Percentiles rank a stretch among this genome's conserved stretches.
These are phyloP conservation scores for Candida freyschussii DNA, from an alignment of 1,139 yeast species.

Conservation along the genomic window DNA sequence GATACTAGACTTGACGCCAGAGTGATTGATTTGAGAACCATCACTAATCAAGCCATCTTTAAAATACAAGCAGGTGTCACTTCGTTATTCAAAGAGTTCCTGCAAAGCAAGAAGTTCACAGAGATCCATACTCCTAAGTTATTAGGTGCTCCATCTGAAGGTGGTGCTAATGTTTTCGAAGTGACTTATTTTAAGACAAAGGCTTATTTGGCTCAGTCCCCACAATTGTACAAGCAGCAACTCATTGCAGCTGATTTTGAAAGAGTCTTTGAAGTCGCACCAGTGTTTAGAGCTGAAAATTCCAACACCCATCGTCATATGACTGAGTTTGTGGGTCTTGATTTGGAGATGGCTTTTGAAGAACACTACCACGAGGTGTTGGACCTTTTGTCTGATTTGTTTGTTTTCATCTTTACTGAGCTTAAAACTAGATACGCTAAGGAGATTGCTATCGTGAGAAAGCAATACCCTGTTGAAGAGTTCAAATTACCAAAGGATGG, in stretches of 20 bases:
- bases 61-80: slow-evolving; percentile 89
- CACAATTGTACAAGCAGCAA: slow-evolving; percentile 97
- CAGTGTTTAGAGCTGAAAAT: slow-evolving; percentile 98
- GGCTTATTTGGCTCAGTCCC: slow-evolving; percentile 95
- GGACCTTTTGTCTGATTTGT: slow-evolving; percentile 77
- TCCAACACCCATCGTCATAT: slow-evolving; percentile 98
- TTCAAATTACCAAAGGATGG: slow-evolving; percentile 86
- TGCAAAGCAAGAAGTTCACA: slow-evolving; percentile 60
- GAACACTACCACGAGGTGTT: slow-evolving; percentile 96
- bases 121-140: slow-evolving; percentile 96
- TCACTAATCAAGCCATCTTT: slow-evolving; percentile 96
- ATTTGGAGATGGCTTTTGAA: slow-evolving; percentile 96
- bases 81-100: slow-evolving; percentile 82
- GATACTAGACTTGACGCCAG: slow-evolving; percentile 95
- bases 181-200: slow-evolving; percentile 87
- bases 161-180: slow-evolving; percentile 96
- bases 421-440: slow-evolving; percentile 71
- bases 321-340: slow-evolving; percentile 98
- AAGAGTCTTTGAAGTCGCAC: slow-evolving; percentile 91
- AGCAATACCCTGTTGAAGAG: slow-evolving; percentile 96
- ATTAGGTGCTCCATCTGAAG: slow-evolving; percentile 94
- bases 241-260: slow-evolving; percentile 97
- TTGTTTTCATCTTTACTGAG: slow-evolving; percentile 82
- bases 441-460: slow-evolving; percentile 87
- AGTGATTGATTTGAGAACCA: slow-evolving; percentile 93